phyloP scores from a whole-genome alignment of 805 yeast species.

The Saccharomycopsis guyanensis region DNA sequence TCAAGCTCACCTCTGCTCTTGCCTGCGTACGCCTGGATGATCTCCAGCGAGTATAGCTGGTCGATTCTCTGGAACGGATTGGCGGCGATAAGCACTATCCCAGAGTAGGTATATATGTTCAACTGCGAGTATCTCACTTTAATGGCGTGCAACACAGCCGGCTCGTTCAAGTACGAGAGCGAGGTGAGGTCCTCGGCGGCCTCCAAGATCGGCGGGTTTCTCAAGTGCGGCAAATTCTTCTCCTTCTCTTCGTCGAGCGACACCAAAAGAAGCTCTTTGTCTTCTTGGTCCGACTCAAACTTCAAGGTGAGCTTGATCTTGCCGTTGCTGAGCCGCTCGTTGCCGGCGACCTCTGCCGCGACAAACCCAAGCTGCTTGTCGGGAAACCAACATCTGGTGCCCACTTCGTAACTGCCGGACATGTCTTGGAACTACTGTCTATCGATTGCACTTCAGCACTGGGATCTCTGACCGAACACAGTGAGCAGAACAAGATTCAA shows the following conservation, averaged over 20 bases:
- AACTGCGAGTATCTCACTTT: constrained; percentile 81
- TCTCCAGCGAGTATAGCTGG: constrained; percentile 82
- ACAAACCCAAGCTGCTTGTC: constrained; percentile 70
- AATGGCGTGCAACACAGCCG: constrained; percentile 93
- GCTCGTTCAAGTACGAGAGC: constrained; percentile 88
- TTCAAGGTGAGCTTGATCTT: constrained; percentile 44
- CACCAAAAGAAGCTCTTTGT: constrained; percentile 18
- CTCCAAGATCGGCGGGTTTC: constrained; percentile 89
- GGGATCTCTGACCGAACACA: too few relatives aligned
- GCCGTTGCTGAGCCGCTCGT: constrained; percentile 32
- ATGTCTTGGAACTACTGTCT: too few relatives aligned
- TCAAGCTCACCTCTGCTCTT: constrained; percentile 90
- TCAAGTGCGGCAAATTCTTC: constrained; percentile 61
- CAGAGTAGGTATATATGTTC: constrained; percentile 91
- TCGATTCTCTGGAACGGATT: constrained; percentile 94
- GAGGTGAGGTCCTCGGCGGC: constrained; percentile 93
- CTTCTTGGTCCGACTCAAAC: constrained; percentile 34
- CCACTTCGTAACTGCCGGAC: constrained; percentile 22
- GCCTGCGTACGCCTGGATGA: constrained; percentile 92
- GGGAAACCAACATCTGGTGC: constrained; percentile 73
- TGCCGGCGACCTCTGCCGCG: constrained; percentile 51
- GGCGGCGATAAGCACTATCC: constrained; percentile 92
- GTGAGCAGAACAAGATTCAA: neutral
- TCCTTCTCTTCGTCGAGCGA: constrained; percentile 43
- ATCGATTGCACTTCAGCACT: too few relatives aligned